Percentiles rank a stretch among this genome's conserved stretches.
Evolutionary conservation across 1,139 yeast species (phyloP).

Genomic region (Candida dubliniensis): DNA sequence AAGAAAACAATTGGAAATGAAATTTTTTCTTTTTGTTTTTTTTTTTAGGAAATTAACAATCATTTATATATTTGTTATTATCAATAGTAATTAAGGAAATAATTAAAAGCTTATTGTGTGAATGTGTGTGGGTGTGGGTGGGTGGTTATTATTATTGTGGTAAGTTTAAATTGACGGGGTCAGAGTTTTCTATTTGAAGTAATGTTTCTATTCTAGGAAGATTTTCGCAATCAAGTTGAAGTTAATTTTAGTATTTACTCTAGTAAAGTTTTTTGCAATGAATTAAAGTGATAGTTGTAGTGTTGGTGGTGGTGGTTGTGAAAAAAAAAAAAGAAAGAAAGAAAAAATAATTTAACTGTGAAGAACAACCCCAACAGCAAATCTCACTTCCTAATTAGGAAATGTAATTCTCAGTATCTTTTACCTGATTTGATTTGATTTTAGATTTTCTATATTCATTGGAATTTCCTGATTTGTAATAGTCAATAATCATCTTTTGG

Average conservation of each 20-base stretch:
- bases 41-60: not conserved
- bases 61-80: conserved; percentile 6
- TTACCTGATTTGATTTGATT: no score
- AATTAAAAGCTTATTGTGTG: not conserved
- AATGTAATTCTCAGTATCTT: not conserved
- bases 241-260: not conserved
- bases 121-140: no score
- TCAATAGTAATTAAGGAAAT: not conserved
- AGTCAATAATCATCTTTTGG: no score
- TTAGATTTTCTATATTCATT: no score
- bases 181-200: not conserved
- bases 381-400: not conserved
- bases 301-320: not conserved
- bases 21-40: no score
- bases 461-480: no score
- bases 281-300: no score
- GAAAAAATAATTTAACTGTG: not conserved
- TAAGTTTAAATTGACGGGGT: no score
- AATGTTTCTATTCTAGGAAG: not conserved
- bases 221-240: not conserved
- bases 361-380: not conserved
- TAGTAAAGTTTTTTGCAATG: not conserved
- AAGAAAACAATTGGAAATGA: not conserved
- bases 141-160: no score
- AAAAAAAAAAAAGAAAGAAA: not conserved